Evolutionary conservation across 2,329 filamentous ascomycete species (phyloP), one percentile per base, ranked within the genome.

Genomic region (Madurella mycetomatis): DNA sequence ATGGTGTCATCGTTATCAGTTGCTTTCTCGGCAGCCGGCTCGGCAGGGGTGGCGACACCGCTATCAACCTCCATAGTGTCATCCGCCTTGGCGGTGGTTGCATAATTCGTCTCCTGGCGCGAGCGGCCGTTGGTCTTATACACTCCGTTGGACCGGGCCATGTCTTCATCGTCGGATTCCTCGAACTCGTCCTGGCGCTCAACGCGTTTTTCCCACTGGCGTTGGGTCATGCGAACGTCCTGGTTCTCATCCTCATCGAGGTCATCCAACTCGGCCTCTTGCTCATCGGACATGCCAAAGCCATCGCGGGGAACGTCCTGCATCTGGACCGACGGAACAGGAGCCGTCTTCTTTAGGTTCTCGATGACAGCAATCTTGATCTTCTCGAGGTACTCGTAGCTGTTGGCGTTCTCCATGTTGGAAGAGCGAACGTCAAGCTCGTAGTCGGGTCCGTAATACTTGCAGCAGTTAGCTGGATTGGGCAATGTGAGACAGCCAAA

Each of bases 381-480:
- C 65, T 87, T 87, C 42, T 91, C 84, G 2, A 96, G 78, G 61
- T 95, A 92, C 51, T 91, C 84, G 49, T 83, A 79, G 53, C 89
- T 87, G 67, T 96, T 95, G 42, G 91, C 88, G 65, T 96, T 97
- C 66, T 95, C 91, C 75, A 94, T 90, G 58, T 91, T 92, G 12
- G 87, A 88, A 1, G 95, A 80, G 30, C 90, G 85, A 1, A 96
- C 94, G 69, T 96, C 94, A 7, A 99, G 81, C 58, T 90, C 87
- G 65, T 92, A 95, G 64, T 95, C 90, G 7, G 88, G 88, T 13
- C 88, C 90, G 69, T 97, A 99, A 67, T 96, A 95, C 79, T 94
- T 74, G 2, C 17, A 76, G 57, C 17, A 50, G 63, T 61, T 46
- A 61, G 59, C 40, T 8, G 57, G 12, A 2, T 11, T 11, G 11